Evolutionary conservation across 768 basidiomycete genomes (phyloP).

Genomic region (Mrakia frigida): DNA sequence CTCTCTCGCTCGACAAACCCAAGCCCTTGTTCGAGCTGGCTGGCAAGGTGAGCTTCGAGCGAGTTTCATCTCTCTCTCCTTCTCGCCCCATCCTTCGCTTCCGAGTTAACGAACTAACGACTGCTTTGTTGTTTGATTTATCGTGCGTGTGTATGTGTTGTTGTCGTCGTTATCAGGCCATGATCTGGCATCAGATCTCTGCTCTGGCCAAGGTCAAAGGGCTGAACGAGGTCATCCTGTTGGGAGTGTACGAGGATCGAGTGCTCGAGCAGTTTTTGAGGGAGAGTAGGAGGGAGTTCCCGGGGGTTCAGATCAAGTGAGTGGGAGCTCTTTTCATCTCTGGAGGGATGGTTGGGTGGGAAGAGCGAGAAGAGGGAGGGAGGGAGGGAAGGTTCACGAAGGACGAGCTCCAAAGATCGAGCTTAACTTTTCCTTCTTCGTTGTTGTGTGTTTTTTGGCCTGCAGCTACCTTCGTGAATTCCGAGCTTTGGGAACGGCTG

Average conservation of each 20-base stretch:
- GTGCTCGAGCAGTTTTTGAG: constrained; percentile 47
- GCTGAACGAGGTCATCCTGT: constrained; percentile 28
- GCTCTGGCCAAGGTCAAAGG: constrained; percentile 42
- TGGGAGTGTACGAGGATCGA: constrained; percentile 42
- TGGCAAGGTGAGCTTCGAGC: constrained; percentile 42
- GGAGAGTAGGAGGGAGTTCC: constrained; percentile 47
- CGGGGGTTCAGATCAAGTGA: constrained; percentile 45
- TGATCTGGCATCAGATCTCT: constrained; percentile 49
- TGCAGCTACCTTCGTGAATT: constrained; percentile 48
- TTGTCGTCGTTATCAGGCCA: constrained; percentile 36
- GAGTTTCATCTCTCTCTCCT: neutral
- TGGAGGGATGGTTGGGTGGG: neutral
- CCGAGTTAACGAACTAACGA: too few relatives aligned
- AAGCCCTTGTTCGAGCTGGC: constrained; percentile 49
- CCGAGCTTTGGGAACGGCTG: constrained; percentile 48
- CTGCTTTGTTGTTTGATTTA: too few relatives aligned
- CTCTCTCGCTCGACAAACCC: constrained; percentile 37
- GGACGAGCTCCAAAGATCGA: neutral
- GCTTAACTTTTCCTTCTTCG: neutral
- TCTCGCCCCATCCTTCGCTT: neutral
- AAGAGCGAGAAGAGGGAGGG: too few relatives aligned
- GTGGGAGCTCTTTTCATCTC: neutral
- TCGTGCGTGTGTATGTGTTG: too few relatives aligned
- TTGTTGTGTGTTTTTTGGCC: neutral
- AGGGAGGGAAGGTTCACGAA: neutral